These are phyloP conservation scores for Trichoderma asperelloides DNA, from an alignment of 495 filamentous ascomycete genomes.

Conservation along the genomic window DNA sequence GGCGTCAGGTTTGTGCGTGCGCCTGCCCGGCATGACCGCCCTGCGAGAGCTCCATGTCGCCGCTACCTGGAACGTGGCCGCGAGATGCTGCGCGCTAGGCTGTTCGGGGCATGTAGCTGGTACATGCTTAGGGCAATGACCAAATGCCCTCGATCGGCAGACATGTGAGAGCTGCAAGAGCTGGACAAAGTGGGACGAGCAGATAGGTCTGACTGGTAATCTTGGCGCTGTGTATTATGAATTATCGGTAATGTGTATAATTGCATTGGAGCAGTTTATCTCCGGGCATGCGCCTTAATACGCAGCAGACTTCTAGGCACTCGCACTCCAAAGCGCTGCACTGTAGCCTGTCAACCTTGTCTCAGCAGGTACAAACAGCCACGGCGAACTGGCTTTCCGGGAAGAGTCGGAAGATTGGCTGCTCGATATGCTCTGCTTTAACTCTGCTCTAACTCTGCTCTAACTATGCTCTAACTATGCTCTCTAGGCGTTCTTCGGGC, in stretches of 20 bases:
- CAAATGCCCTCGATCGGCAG: not conserved
- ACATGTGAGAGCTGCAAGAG: constrained; percentile 4
- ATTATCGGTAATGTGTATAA: not conserved
- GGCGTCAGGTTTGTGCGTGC: not conserved
- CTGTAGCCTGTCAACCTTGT: too few relatives aligned
- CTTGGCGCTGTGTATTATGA: not conserved
- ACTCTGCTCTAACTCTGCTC: too few relatives aligned
- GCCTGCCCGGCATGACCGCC: not conserved
- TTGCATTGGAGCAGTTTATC: not conserved
- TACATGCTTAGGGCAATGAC: constrained; percentile 3
- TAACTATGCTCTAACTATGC: too few relatives aligned
- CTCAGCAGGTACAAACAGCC: too few relatives aligned
- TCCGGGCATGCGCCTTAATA: too few relatives aligned
- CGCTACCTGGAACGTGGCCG: not conserved
- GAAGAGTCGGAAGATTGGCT: too few relatives aligned
- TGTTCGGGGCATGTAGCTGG: not conserved
- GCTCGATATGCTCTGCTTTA: too few relatives aligned
- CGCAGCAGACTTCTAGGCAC: too few relatives aligned
- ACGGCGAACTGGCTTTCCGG: too few relatives aligned
- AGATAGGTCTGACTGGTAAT: not conserved
- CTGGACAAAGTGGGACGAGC: not conserved
- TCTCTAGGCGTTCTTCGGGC: too few relatives aligned
- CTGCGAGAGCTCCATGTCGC: not conserved
- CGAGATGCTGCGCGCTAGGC: not conserved
- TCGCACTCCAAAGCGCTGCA: too few relatives aligned